Percentiles rank a stretch among this genome's conserved stretches.
phyloP scores from a whole-genome alignment of 495 filamentous ascomycete species.

The Podospora appendiculata region DNA sequence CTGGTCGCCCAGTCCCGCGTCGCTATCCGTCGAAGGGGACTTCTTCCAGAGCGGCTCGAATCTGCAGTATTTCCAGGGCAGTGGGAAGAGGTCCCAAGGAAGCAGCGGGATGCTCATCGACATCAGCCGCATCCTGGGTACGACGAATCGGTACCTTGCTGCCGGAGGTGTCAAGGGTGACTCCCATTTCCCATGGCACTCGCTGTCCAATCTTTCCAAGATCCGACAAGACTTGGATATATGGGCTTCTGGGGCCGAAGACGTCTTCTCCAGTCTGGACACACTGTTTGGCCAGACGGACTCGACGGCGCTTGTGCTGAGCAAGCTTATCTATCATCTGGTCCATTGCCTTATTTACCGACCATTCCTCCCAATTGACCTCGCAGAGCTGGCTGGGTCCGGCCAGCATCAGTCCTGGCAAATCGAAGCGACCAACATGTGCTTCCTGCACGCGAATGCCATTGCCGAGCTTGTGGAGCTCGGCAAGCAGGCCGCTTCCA shows the following conservation, averaged over 20 bases:
- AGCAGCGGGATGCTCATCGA: conserved; percentile 70
- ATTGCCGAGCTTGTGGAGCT: conserved; percentile 78
- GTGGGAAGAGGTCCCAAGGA: conserved; percentile 59
- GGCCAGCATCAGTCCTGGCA: conserved; percentile 88
- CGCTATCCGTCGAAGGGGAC: conserved; percentile 59
- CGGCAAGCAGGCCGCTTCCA: conserved; percentile 52
- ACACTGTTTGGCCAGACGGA: conserved; percentile 69
- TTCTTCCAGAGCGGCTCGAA: conserved; percentile 69
- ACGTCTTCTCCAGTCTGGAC: conserved; percentile 68
- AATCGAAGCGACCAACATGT: conserved; percentile 78
- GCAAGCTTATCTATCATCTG: conserved; percentile 77
- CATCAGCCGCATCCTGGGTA: conserved; percentile 71
- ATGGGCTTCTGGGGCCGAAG: conserved; percentile 75
- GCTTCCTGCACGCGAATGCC: conserved; percentile 80
- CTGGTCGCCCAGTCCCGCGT: conserved; percentile 48
- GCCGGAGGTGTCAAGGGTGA: conserved; percentile 82
- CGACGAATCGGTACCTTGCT: conserved; percentile 76
- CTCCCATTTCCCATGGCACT: conserved; percentile 84
- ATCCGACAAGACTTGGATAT: conserved; percentile 78
- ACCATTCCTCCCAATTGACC: conserved; percentile 75
- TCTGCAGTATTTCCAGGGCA: conserved; percentile 57
- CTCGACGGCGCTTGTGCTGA: conserved; percentile 67
- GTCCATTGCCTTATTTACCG: conserved; percentile 80
- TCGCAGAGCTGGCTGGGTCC: conserved; percentile 66
- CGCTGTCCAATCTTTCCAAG: conserved; percentile 73